Evolutionary conservation across 2,329 filamentous ascomycete species (phyloP).

Genomic region (Ceratocystiopsis minuta): DNA sequence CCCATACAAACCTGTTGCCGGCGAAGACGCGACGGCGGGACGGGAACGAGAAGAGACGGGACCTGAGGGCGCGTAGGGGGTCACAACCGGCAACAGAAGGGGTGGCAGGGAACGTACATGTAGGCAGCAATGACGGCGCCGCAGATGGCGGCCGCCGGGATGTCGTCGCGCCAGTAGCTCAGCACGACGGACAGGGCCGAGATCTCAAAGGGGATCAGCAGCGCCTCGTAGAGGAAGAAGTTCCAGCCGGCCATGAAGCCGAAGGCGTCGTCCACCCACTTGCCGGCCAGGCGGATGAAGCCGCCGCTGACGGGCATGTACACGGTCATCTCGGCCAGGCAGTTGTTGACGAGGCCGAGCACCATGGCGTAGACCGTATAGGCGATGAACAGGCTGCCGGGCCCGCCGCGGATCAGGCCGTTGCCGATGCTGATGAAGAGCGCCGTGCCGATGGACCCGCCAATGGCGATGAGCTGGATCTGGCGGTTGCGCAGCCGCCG

Average conservation of each 20-base stretch:
- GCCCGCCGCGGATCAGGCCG: constrained; percentile 19
- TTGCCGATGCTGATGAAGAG: constrained; percentile 44
- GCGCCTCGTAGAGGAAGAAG: constrained; percentile 24
- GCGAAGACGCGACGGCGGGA: no score
- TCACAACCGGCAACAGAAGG: no score
- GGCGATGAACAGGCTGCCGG: constrained; percentile 31
- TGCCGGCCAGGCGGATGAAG: constrained; percentile 45
- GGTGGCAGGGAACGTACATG: constrained; percentile 3
- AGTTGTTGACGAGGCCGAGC: constrained; percentile 45
- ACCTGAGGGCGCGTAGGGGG: not conserved
- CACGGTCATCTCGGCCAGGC: constrained; percentile 45
- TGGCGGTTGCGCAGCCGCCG: constrained; percentile 34
- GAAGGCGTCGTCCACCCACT: constrained; percentile 48
- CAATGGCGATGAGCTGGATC: constrained; percentile 40
- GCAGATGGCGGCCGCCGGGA: constrained; percentile 33
- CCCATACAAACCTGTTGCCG: no score
- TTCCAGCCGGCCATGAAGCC: constrained; percentile 35
- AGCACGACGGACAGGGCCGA: constrained; percentile 23
- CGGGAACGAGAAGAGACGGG: no score
- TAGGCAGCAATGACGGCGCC: constrained; percentile 26
- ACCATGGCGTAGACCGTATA: constrained; percentile 37
- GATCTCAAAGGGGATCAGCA: constrained; percentile 24
- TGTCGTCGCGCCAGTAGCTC: constrained; percentile 26
- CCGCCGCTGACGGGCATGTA: constrained; percentile 45
- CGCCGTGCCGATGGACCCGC: constrained; percentile 38